Base-by-base conservation (phyloP, 1,139 yeast genomes). In the Hyphopichia buzzinii region DNA sequence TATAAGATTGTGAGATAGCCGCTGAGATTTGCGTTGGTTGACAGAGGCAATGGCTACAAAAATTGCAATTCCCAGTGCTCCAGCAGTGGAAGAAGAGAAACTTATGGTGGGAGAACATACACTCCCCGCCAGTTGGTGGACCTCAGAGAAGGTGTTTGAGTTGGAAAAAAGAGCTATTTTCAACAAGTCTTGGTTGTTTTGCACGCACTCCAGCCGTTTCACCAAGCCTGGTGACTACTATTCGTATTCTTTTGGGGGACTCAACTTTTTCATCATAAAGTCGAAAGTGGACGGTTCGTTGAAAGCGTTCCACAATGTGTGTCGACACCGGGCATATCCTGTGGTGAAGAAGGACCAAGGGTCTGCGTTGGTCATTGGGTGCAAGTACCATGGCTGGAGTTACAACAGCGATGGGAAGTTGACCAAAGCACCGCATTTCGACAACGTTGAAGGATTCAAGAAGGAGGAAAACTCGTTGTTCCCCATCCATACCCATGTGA, bases 331-430 rank as follows among this genome's bases (percentile, higher is more conserved):
- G 48, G 83, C 83, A 5, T 78, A 69, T 47, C 84, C 84, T 1
- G 79, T 78, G 28, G 74, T 77, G 19, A 68, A 74, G 52, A 78
- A 77, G 50, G 76, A 74, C 25, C 61, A 71, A 47, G 84, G 84
- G n/a, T 72, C 79, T 4, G 69, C 81, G 1, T 65, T 67, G 8
- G 67, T 78, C 28, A 59, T 78, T 30, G 82, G 82, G 26, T 78
- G 84, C 58, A 72, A 74, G 43, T 78, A 78, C 52, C 83, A 78
- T 46, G 83, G 83, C n/a, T 78, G 83, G 84, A 70, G 79, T 17
- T 78, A 78, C 57, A 76, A 76, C 47, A 63, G 79, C 10, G 79
- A 77, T 41, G 84, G 84, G 7, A 56, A 58, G 35, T 63, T 78
- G 47, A 75, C 74, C 39, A 78, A 77, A 47, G 83, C 83, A 4